Conservation (phyloP, 768 basidiomycete genomes). For the Tricholoma matsutake region DNA sequence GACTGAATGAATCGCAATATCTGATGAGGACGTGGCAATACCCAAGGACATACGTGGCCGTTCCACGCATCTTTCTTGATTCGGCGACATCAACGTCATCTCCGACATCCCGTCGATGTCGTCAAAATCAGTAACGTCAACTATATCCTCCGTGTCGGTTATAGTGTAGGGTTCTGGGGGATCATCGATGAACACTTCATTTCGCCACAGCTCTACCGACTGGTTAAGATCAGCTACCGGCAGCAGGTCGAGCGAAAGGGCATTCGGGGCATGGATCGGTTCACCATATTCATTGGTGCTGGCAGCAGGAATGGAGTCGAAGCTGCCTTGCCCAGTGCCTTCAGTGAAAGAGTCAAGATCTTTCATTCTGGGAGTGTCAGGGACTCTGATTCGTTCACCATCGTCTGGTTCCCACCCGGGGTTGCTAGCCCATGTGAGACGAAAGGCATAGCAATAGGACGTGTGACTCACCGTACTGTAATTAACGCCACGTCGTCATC, state of each 20-base stretch:
- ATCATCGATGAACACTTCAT: slow-evolving; percentile 30
- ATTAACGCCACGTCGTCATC: slow-evolving; percentile 10
- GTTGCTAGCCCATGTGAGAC: slow-evolving; percentile 7
- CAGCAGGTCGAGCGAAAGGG: slow-evolving; percentile 28
- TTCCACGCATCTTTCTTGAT: slow-evolving; percentile 3
- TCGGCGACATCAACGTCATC: slow-evolving; percentile 9
- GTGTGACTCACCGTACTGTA: slow-evolving; percentile 14
- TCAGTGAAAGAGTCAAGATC: slow-evolving; percentile 62
- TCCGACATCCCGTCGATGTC: slow-evolving; percentile 9
- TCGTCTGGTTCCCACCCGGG: slow-evolving; percentile 5
- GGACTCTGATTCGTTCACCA: slow-evolving; percentile 22
- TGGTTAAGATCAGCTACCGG: slow-evolving; percentile 23
- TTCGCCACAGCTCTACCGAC: slow-evolving; percentile 44
- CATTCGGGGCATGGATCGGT: slow-evolving; percentile 31
- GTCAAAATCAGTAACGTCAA: slow-evolving; percentile 11
- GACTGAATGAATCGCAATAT: slow-evolving; percentile 2
- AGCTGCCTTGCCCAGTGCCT: slow-evolving; percentile 50
- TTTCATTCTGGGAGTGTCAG: slow-evolving; percentile 49
- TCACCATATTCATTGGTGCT: slow-evolving; percentile 33
- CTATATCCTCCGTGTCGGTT: slow-evolving; percentile 12
- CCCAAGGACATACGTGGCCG: slow-evolving; percentile 8
- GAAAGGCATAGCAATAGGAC: neutral
- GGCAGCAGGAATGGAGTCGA: slow-evolving; percentile 41
- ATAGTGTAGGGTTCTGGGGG: slow-evolving; percentile 10
- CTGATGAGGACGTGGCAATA: slow-evolving; percentile 9